Evolutionary conservation across 2,329 filamentous ascomycete species (phyloP), one percentile per base, ranked within the genome.

Genomic region (Aspergillus sp.): DNA sequence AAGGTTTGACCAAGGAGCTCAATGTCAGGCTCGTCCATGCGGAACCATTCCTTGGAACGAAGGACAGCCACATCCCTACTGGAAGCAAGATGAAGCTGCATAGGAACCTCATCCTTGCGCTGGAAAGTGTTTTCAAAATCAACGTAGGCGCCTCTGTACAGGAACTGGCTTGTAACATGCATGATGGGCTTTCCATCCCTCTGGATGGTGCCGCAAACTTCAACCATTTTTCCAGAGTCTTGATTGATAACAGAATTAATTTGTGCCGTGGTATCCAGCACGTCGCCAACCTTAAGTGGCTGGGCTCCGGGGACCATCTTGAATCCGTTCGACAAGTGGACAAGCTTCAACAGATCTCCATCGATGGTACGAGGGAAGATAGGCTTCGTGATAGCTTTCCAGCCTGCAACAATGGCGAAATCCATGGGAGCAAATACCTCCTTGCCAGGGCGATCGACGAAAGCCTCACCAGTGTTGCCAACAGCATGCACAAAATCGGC

Each of bases 41-140:
- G 87, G 83, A 99, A 97, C 95, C 95, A 99, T 76, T 98, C 90
- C 85, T 99, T 99, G 24, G 94, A 97, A 70, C 90, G 90, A 53
- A 99, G 84, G 22, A 99, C 90, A 51, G 95, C 94, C 46, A 99
- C 88, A 69, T 99, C 96, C 80, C 95, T 96, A 73, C 86, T 89
- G 3, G 92, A 93, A 14, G 84, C 88, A 52, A 99, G 85, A 72
- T 96, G 90, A 29, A 99, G 82, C 78, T 99, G 91, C 84, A 98
- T 95, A 0, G 94, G 93, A 1, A 91, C 96, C 81, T 99, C 95
- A 6, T 88, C 86, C 85, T 97, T 98, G 74, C 95, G 90, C 80
- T 98, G 93, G 87, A 99, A 99, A 6, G 96, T 99, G 80, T 96
- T 99, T 80, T 97, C 90, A 69, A 87, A 99, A 77, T 99, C 96